Conservation (phyloP, 805 yeast genomes). For the Myxozyma lipomycoides region DNA sequence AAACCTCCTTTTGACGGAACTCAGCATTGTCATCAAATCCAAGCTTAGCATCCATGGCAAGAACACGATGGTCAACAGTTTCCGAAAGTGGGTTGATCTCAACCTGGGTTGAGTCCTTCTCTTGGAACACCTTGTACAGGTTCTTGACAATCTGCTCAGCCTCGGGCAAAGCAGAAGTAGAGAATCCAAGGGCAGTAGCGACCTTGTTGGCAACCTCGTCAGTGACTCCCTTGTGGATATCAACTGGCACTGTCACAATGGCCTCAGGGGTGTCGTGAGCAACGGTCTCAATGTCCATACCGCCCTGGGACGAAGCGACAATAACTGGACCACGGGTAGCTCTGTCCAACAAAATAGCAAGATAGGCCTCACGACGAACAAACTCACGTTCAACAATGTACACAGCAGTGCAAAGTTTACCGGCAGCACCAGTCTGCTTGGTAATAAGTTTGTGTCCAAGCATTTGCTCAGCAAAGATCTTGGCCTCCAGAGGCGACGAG, state of each 20-base stretch:
- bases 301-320: conserved; percentile 97
- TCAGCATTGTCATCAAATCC: conserved; percentile 96
- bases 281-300: conserved; percentile 99
- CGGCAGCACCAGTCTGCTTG: conserved; percentile 96
- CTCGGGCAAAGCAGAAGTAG: conserved; percentile 68
- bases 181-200: conserved; percentile 78
- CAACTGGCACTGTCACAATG: conserved; percentile 80
- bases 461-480: conserved; percentile 82
- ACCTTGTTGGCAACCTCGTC: conserved; percentile 69
- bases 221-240: conserved; percentile 74
- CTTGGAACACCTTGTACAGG: conserved; percentile 82
- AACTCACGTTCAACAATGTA: conserved; percentile 93
- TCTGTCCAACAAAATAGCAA: conserved; percentile 94
- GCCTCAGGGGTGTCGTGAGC: conserved; percentile 88
- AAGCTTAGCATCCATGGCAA: conserved; percentile 99
- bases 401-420: conserved; percentile 95
- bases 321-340: conserved; percentile 82
- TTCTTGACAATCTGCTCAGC: conserved; percentile 85
- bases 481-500: conserved; percentile 78
- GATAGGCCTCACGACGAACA: conserved; percentile 90
- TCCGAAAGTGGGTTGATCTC: conserved; percentile 98
- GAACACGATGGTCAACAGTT: conserved; percentile 80
- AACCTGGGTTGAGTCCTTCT: conserved; percentile 94
- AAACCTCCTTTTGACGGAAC: conserved; percentile 91
- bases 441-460: conserved; percentile 89